These are phyloP conservation scores for Cucumis hystrix DNA, from an alignment of 306 rosid species.

Conservation along the genomic window DNA sequence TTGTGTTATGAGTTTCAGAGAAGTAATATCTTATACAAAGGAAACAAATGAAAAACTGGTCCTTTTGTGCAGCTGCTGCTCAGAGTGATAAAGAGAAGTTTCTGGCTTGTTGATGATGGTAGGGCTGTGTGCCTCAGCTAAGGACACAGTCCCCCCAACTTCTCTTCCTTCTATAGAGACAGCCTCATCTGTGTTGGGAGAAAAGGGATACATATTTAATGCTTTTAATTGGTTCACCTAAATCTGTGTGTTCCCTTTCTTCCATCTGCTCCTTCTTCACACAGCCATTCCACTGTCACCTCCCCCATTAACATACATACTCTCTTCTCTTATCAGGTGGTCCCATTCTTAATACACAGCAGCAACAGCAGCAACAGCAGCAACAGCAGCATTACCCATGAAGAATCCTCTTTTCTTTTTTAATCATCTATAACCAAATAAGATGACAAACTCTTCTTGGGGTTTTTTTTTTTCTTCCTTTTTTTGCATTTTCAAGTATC, in stretches of 20 bases:
- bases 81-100: neutral
- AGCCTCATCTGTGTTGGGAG: conserved; percentile 29
- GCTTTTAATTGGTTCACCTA: conserved; percentile 54
- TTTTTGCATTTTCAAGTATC: neutral
- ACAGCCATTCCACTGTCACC: conserved; percentile 45
- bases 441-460: neutral
- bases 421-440: neutral
- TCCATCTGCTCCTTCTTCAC: conserved; percentile 75
- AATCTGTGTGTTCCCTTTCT: conserved; percentile 53
- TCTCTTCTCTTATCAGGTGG: conserved; percentile 25
- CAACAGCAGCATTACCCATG: neutral
- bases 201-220: conserved; percentile 42
- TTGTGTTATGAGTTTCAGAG: conserved; percentile 31
- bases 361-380: neutral
- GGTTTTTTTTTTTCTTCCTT: neutral
- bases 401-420: neutral
- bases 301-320: conserved; percentile 26
- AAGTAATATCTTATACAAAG: conserved; percentile 5
- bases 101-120: conserved; percentile 9
- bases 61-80: conserved; percentile 1
- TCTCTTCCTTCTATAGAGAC: conserved; percentile 26
- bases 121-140: conserved; percentile 14
- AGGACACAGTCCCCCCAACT: conserved; percentile 23
- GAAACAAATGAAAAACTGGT: conserved; percentile 25
- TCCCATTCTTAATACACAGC: conserved; percentile 35